Evolutionary conservation across 768 basidiomycete species (phyloP), one percentile per base, ranked within the genome.

Genomic region (Auricularia heimuer): DNA sequence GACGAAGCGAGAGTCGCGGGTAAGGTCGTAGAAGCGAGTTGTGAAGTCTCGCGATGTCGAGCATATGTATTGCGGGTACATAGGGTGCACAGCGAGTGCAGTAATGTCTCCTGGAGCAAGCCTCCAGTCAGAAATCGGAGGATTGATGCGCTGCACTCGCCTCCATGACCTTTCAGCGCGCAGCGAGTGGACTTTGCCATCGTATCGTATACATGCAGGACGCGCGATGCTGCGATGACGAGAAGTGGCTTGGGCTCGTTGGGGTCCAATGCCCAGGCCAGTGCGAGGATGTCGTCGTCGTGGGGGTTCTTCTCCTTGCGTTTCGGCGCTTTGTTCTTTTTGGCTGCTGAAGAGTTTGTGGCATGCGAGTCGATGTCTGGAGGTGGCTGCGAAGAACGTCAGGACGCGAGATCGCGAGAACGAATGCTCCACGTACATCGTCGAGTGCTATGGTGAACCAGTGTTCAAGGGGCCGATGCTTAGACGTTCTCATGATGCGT

Each of bases 11-110:
- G 35, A 4, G 36, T 35, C 45, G 45, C 35, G 14, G n/a, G 76
- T 75, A 3, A 91, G 78, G 70, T 90, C 84, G 65, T 90, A 91
- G 61, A 92, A 81, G 35, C 90, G 79, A 4, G 85, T 80, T 0
- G 88, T 83, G 69, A 83, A 83, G 72, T 92, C 90, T 54, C 85
- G 77, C 0, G 90, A 90, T 14, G 89, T 89, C 1, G 87, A 88
- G 68, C 85, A 86, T 67, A 89, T 79, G 3, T 87, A 71, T 67
- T 87, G 78, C 11, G 85, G 83, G 54, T 76, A 76, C 0, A 69
- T 75, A 4, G 86, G 87, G 71, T 90, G 86, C 6, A 87, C 83
- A 0, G 77, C 81, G 4, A 92, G 81, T 8, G 86, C 85, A 0
- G 87, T 90, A 65, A 92, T 90, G 34, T 78, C 75, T 7, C 24